phyloP scores from a whole-genome alignment of 139 green algal genomes.

The Chlamydomonas incerta region DNA sequence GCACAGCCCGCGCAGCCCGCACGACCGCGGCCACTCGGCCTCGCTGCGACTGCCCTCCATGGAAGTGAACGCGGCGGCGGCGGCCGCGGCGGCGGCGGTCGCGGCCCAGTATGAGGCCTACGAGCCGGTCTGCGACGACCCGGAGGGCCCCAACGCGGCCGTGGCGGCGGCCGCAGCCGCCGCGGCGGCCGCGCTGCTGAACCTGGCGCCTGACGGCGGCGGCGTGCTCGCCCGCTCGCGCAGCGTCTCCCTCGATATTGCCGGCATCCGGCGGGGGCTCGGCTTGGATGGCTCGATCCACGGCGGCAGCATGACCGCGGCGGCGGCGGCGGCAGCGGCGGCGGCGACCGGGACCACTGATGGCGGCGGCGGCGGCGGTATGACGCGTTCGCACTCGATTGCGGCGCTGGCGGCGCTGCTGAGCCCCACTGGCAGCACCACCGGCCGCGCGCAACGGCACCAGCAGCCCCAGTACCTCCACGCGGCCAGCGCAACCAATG shows the following conservation, averaged over 20 bases:
- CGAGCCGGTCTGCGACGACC: neutral
- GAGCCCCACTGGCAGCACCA: neutral
- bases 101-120: neutral
- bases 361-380: too few relatives aligned
- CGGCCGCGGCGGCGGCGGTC: neutral
- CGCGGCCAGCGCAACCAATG: neutral
- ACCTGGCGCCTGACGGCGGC: neutral
- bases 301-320: too few relatives aligned
- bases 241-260: neutral
- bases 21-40: too few relatives aligned
- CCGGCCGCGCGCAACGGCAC: neutral
- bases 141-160: conserved; percentile 16
- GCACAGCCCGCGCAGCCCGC: too few relatives aligned
- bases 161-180: conserved; percentile 22
- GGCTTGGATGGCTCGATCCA: too few relatives aligned
- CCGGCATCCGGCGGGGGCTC: too few relatives aligned
- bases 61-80: neutral
- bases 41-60: too few relatives aligned
- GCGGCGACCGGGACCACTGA: too few relatives aligned
- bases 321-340: too few relatives aligned
- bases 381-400: neutral
- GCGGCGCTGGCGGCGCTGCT: neutral
- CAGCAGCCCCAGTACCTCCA: neutral
- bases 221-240: neutral
- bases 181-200: conserved; percentile 19